phyloP scores from a whole-genome alignment of 352 stramenopile genomes.

The Pythium sp. region DNA sequence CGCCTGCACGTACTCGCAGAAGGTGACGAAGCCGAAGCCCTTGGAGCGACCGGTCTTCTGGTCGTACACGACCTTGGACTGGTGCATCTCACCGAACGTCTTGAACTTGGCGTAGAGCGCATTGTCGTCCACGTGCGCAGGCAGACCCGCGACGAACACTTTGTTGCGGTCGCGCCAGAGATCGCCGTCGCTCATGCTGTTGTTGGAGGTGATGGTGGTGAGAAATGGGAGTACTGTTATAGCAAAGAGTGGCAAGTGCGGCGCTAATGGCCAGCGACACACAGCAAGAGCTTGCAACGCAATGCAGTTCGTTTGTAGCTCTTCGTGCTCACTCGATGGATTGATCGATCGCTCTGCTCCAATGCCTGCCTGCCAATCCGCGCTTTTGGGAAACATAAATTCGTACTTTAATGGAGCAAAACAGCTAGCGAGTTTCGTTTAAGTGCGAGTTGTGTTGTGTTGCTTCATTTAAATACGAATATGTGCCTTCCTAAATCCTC shows the following conservation, averaged over 20 bases:
- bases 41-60: conserved; percentile 58
- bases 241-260: not conserved
- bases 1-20: conserved; percentile 73
- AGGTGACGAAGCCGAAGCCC: conserved; percentile 84
- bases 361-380: not conserved
- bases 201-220: not conserved
- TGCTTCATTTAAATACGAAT: no score
- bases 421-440: no score
- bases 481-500: no score
- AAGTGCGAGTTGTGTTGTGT: no score
- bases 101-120: conserved; percentile 75
- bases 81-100: conserved; percentile 78
- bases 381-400: no score
- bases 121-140: conserved; percentile 56
- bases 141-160: conserved; percentile 80
- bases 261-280: not conserved
- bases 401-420: no score
- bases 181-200: conserved; percentile 53
- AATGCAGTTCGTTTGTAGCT: not conserved
- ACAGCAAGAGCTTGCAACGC: not conserved
- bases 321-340: not conserved
- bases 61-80: conserved; percentile 84
- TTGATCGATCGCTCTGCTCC: conserved; percentile 12
- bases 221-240: not conserved
- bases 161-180: conserved; percentile 88